phyloP scores from a whole-genome alignment of 495 filamentous ascomycete genomes.

The Aspergillus haitiensis region DNA sequence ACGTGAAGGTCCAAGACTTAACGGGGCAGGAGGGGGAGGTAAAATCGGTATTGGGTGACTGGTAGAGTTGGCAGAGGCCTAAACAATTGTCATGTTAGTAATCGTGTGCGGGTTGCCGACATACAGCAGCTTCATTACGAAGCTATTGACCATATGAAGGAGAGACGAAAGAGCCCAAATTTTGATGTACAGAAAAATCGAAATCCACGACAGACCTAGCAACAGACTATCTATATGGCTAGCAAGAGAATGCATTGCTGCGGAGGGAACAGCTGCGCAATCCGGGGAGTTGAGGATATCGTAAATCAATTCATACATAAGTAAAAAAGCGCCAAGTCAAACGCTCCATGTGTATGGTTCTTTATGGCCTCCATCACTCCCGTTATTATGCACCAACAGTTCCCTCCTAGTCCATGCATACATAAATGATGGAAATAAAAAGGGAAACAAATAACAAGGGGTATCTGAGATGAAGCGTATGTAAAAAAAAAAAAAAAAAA shows the following conservation, averaged over 20 bases:
- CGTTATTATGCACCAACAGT: conserved; percentile 22
- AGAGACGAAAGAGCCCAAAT: not conserved
- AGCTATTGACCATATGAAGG: conserved; percentile 1
- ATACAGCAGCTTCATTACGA: not conserved
- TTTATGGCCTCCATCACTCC: conserved; percentile 21
- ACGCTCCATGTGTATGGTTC: conserved; percentile 23
- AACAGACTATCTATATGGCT: conserved; percentile 22
- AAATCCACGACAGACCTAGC: conserved; percentile 12
- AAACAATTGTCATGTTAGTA: conserved; percentile 6
- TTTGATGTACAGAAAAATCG: conserved; percentile 11
- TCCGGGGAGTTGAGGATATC: conserved; percentile 21
- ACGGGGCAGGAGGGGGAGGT: conserved; percentile 48
- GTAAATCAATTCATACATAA: conserved; percentile 24
- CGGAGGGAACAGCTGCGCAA: conserved; percentile 19
- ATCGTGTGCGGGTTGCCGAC: not conserved
- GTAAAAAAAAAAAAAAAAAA: too few species aligned
- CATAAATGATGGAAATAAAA: conserved; percentile 9
- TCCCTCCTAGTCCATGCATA: conserved; percentile 10
- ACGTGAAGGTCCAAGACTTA: conserved; percentile 79
- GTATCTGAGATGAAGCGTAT: conserved; percentile 17
- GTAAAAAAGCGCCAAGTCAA: conserved; percentile 21
- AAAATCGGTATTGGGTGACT: conserved; percentile 50
- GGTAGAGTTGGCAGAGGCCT: conserved; percentile 37
- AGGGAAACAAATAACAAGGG: not conserved
- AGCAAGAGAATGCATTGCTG: conserved; percentile 13